Evolutionary conservation across 768 basidiomycete genomes (phyloP), one percentile per base, ranked within the genome.

Genomic region (Boletus speciosus): DNA sequence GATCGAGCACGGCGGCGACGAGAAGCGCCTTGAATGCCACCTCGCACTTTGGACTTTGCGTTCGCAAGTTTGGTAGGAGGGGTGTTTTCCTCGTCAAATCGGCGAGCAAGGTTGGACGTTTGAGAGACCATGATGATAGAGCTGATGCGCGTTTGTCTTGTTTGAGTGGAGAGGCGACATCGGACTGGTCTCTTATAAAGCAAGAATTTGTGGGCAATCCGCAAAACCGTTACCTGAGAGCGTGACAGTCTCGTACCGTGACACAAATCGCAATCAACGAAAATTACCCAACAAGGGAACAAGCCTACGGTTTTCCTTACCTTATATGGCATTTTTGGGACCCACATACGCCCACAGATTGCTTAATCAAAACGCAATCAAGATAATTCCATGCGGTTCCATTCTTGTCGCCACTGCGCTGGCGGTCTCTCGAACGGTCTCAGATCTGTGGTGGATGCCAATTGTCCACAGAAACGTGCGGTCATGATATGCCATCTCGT

Each of bases 1-100:
- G 61, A 57, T 36, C 73, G 73, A 16, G 66, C 68, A n/a, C 78
- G 74, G 32, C 78, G 73, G 11, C 77, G 74, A 47, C 70, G 73
- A 15, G 72, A 62, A 0, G 72, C 69, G 1, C 59, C 70, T 23
- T 72, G 68, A 5, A 70, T 70, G 35, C 69, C 69, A 10, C 58
- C 65, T 1, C 54, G 69, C 5, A 66, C 61, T 21, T 63, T 68
- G 23, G 47, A 39, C 36, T 58, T 62, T 21, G 52, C 5, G 5
- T 37, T 50, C 1, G 57, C 9, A 2, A 31, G 51, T 23, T 38
- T 57, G 41, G 54, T 47, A 3, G 70, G 72, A 15, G 73, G 73
- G 0, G 65, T 66, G 56, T 76, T 76, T 52, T 75, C 74, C 5
- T 61, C 51, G 45, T 72, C 59, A 11, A 25, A 40, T 40, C 57